Conservation (phyloP, 768 basidiomycete genomes). For the Hygrophorus russula region DNA sequence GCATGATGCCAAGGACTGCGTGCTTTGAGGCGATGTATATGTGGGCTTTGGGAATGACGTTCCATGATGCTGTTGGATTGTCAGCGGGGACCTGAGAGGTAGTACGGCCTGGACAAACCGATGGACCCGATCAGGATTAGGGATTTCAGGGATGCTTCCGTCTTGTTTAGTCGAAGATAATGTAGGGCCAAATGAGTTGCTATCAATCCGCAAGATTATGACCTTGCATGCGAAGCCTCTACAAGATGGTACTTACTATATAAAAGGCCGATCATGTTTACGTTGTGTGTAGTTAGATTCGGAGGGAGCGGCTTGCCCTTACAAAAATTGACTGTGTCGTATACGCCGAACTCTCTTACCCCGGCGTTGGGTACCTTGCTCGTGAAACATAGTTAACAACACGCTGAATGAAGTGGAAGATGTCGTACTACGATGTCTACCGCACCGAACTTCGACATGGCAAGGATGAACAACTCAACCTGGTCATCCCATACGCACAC, state of each 20-base stretch:
- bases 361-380: slow-evolving; percentile 39
- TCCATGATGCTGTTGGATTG: slow-evolving; percentile 34
- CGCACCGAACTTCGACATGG: slow-evolving; percentile 30
- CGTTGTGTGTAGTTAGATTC: slow-evolving; percentile 29
- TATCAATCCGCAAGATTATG: slow-evolving; percentile 12
- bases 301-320: slow-evolving; percentile 35
- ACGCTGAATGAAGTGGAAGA: background rate
- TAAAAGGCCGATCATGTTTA: slow-evolving; percentile 36
- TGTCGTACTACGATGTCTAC: slow-evolving; percentile 42
- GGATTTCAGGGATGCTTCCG: slow-evolving; percentile 30
- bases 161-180: slow-evolving; percentile 31
- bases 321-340: slow-evolving; percentile 19
- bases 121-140: slow-evolving; percentile 45
- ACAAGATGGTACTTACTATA: slow-evolving; percentile 27
- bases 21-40: slow-evolving; percentile 46
- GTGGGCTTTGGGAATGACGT: slow-evolving; percentile 27
- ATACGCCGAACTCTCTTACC: slow-evolving; percentile 24
- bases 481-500: slow-evolving; percentile 46
- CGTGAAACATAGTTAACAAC: background rate
- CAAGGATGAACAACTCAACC: slow-evolving; percentile 38
- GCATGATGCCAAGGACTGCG: slow-evolving; percentile 41
- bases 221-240: background rate
- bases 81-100: background rate
- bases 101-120: slow-evolving; percentile 17
- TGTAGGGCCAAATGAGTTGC: slow-evolving; percentile 39